These are phyloP conservation scores for Botrytis medusae DNA, from an alignment of 2,329 filamentous ascomycete genomes.

Conservation along the genomic window DNA sequence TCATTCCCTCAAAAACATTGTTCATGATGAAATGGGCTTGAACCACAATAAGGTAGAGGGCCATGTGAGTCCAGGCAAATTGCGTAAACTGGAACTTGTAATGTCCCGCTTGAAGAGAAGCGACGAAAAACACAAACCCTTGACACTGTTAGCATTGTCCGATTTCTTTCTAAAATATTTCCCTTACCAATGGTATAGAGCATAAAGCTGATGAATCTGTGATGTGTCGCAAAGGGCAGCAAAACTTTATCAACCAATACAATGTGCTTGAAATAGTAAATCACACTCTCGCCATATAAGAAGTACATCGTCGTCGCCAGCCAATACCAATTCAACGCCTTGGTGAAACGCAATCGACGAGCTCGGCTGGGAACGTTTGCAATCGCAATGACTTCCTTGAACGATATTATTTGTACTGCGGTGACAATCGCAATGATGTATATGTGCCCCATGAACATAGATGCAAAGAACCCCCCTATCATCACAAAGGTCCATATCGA, in stretches of 20 bases:
- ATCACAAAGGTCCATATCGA: conserved; percentile 98
- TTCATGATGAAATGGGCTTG: conserved; percentile 99
- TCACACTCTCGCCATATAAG: conserved; percentile 95
- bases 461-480: conserved; percentile 88
- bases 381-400: conserved; percentile 99
- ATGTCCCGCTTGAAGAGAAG: conserved; percentile 88
- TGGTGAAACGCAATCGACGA: conserved; percentile 87
- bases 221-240: conserved; percentile 90
- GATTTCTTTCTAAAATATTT: background rate
- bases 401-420: conserved; percentile 90
- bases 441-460: conserved; percentile 94
- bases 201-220: conserved; percentile 97
- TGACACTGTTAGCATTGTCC: conserved; percentile 35
- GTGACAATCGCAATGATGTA: conserved; percentile 95
- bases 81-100: conserved; percentile 99
- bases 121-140: conserved; percentile 99
- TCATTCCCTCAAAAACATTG: conserved; percentile 99
- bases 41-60: conserved; percentile 93
- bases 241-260: conserved; percentile 91
- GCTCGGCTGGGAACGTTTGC: conserved; percentile 91
- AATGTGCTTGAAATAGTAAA: conserved; percentile 99
- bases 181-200: conserved; percentile 89
- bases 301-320: conserved; percentile 99
- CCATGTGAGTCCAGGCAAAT: conserved; percentile 99
- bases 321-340: conserved; percentile 99